Base-by-base conservation (phyloP, 75 land plant species). In the Picea glauca region DNA sequence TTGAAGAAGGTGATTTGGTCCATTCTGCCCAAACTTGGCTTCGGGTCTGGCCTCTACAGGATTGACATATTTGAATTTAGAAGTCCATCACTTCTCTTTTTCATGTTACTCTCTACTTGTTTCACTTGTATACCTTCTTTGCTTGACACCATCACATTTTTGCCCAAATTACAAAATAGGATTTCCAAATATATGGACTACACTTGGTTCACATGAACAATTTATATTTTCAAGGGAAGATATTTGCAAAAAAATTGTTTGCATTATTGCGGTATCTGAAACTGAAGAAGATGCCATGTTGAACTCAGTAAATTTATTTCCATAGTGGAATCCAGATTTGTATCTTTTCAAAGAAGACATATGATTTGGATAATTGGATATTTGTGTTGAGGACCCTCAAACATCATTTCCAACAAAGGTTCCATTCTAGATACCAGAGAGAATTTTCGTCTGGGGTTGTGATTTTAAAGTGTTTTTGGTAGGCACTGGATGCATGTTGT, bases 151-250 rank as follows among this genome's bases (percentile, higher is more conserved):
- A 68, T 68, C 72, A 68, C 50, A 68, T 68, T 68, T 68, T 68
- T 68, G 20, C 72, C 50, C 72, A 68, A 68, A 17, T 5, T 33
- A 46, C 72, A 68, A 67, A 68, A 68, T 68, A 68, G 72, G 72
- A 40, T 38, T 68, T 68, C 72, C 72, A 68, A 68, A 68, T 68
- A 68, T 68, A 40, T 40, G 72, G 21, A 68, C 50, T 68, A 40
- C 1, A 6, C 21, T 68, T 17, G 72, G 72, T 40, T 68, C 50
- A 68, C 50, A 46, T 38, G 72, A 68, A 68, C 33, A 68, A 68
- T 20, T 40, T 68, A 12, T 11, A 68, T 40, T 40, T 21, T 9
- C 72, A 40, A 68, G 33, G 40, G 72, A 68, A 38, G n/a, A 68
- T 7, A 15, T 68, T 18, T 68, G 46, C 40, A 50, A 21, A 68